Evolutionary conservation across 768 basidiomycete genomes (phyloP), one percentile per base, ranked within the genome.

Genomic region (Podaxis mareebaensis): DNA sequence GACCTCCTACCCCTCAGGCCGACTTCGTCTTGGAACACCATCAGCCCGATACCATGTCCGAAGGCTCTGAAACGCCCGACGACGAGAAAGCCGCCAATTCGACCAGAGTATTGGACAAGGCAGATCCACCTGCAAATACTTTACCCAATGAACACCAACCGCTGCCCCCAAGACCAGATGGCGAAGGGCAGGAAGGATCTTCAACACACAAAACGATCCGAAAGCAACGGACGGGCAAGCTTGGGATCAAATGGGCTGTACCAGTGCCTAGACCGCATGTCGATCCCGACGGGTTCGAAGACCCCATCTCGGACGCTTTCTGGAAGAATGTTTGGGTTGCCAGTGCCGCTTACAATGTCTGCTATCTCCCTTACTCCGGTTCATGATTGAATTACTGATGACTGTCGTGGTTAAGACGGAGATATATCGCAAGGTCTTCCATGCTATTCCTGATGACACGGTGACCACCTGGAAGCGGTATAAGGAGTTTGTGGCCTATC

Each of bases 381-480:
- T 61, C 54, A 64, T 56, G 39, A 55, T 60, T 53, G 13, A 60
- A 68, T 69, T 63, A 69, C 46, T 66, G 64, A 48, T 36, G 36
- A 30, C 33, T 54, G 30, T 33, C 56, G 64, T 53, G 36, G 57
- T 59, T 13, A 56, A 96, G 95, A 99, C 96, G 65, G 93, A 96
- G 72, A 94, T 98, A 66, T 98, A 86, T 76, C 89, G 95, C 60
- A 96, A 92, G 72, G 95, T 98, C 3, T 99, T 99, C 79, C 90
- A 94, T 69, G 90, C 91, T 39, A 79, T 96, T 59, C 96, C 97
- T 4, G 96, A 99, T 73, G 96, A 99, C 72, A 80, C 88, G 24
- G 85, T 98, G 64, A 90, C 89, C 1, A 96, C 96, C 0, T 99
- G 96, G 96, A 95, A 95, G 70, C 91, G 94, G 70, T 98, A 85